Evolutionary conservation across 2,329 filamentous ascomycete genomes (phyloP), one percentile per base, ranked within the genome.

Genomic region (Zymoseptoria crescenta): DNA sequence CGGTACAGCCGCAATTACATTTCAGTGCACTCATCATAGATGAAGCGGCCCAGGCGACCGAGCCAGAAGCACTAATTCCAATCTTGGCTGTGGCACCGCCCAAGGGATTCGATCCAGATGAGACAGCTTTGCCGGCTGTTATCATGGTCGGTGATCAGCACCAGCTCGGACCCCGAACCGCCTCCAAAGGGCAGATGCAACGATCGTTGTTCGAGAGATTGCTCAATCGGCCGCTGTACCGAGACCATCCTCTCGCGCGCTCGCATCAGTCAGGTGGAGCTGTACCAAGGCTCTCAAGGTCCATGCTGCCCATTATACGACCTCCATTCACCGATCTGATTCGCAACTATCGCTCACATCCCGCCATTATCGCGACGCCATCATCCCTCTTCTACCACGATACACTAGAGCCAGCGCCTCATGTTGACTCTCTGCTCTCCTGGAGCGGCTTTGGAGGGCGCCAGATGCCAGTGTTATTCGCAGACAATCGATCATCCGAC

Each of bases 341-440:
- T 21, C 58, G 67, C 16, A 68, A 69, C 57, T 69, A 68, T 57
- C 65, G 67, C 21, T 69, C 67, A 10, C 65, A 69, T 56, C 63
- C 66, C 3, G 64, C 64, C 9, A 68, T 68, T 8, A 53, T 68
- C 3, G 66, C 67, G 1, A 64, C 58, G 8, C 66, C 67, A 1
- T 68, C 65, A 2, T 59, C 65, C 10, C 59, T 65, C 3, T 69
- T 69, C 60, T 68, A 68, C 57, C 52, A 65, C 35, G 66, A 68
- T 41, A 69, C 67, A 8, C 61, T 69, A 1, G 67, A 69, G 56
- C 65, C 67, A 1, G 64, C 64, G 8, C 53, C 35, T 19, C 8
- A 59, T 3, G 63, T 58, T n/a, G 56, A 62, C 35, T 59, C 62
- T 13, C 56, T 69, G n/a, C 55, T 67, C 8, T 21, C 55, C 1